Conservation (phyloP, 768 basidiomycete species). For the Auriscalpium microsporum region DNA sequence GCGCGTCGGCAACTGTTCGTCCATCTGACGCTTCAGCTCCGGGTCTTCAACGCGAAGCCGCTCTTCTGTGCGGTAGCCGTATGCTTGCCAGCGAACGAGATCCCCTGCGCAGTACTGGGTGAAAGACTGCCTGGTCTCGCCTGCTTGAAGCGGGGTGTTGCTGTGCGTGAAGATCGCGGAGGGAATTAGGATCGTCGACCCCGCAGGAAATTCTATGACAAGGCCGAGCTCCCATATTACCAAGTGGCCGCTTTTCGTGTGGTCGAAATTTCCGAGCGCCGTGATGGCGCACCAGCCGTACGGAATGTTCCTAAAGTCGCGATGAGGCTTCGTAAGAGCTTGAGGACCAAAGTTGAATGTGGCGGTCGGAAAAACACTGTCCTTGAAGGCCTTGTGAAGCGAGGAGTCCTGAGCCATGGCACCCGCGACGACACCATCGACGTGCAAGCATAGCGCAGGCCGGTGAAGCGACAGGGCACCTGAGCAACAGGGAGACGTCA, state of each 20-base stretch:
- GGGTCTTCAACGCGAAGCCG: background rate
- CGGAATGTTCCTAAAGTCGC: slow-evolving; percentile 3
- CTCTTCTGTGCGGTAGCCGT: background rate
- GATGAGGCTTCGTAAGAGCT: slow-evolving; percentile 3
- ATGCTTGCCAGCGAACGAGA: background rate
- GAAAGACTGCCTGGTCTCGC: slow-evolving; percentile 1
- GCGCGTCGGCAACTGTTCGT: too few species aligned
- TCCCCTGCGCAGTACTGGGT: slow-evolving; percentile 3
- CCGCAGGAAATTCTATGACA: slow-evolving; percentile 14
- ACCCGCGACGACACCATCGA: background rate
- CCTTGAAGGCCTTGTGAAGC: slow-evolving; percentile 6
- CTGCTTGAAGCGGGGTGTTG: slow-evolving; percentile 10
- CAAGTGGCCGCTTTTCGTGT: slow-evolving; percentile 8
- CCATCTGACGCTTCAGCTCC: too few species aligned
- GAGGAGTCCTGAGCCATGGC: background rate
- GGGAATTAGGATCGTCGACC: slow-evolving; percentile 11
- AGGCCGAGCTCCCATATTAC: slow-evolving; percentile 12
- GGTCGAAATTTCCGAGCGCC: slow-evolving; percentile 9
- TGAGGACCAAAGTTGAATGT: slow-evolving; percentile 13
- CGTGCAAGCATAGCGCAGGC: background rate
- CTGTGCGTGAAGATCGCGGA: slow-evolving; percentile 12
- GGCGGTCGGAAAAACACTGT: slow-evolving; percentile 8
- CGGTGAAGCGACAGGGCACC: background rate
- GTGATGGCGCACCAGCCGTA: slow-evolving; percentile 11
- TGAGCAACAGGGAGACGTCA: too few species aligned